phyloP scores from a whole-genome alignment of 2,329 filamentous ascomycete genomes.

The Colletotrichum gigasporum region DNA sequence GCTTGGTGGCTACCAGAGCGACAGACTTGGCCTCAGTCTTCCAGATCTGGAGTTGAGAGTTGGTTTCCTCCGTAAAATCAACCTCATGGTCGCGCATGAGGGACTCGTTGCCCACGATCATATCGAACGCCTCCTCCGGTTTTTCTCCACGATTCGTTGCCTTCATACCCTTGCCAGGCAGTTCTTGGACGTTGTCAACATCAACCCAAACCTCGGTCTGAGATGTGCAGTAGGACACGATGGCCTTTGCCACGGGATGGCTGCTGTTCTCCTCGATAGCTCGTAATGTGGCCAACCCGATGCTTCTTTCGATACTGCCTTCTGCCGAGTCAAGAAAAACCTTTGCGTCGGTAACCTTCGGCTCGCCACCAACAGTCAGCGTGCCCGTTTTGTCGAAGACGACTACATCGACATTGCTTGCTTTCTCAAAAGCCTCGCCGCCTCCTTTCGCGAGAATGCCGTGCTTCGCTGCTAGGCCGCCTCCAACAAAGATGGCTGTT shows the following conservation, averaged over 20 bases:
- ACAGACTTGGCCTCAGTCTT: conserved; percentile 72
- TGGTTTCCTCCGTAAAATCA: conserved; percentile 45
- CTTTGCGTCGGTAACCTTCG: conserved; percentile 68
- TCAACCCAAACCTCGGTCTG: conserved; percentile 41
- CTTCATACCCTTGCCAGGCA: conserved; percentile 76
- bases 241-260: conserved; percentile 78
- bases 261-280: conserved; percentile 75
- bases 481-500: conserved; percentile 85
- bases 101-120: conserved; percentile 77
- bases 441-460: conserved; percentile 87
- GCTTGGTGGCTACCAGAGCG: conserved; percentile 63
- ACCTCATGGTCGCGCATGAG: conserved; percentile 67
- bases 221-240: conserved; percentile 68
- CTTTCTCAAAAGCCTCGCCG: conserved; percentile 87
- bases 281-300: conserved; percentile 64
- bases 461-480: conserved; percentile 80
- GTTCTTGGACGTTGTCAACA: conserved; percentile 65
- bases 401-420: conserved; percentile 79
- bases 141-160: conserved; percentile 54
- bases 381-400: conserved; percentile 93
- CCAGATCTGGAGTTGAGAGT: conserved; percentile 60
- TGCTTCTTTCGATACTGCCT: conserved; percentile 22
- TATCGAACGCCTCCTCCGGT: conserved; percentile 50
- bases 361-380: conserved; percentile 77
- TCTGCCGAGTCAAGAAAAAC: conserved; percentile 48